Base-by-base conservation (phyloP, 768 basidiomycete species). In the Termitomyces sp. region DNA sequence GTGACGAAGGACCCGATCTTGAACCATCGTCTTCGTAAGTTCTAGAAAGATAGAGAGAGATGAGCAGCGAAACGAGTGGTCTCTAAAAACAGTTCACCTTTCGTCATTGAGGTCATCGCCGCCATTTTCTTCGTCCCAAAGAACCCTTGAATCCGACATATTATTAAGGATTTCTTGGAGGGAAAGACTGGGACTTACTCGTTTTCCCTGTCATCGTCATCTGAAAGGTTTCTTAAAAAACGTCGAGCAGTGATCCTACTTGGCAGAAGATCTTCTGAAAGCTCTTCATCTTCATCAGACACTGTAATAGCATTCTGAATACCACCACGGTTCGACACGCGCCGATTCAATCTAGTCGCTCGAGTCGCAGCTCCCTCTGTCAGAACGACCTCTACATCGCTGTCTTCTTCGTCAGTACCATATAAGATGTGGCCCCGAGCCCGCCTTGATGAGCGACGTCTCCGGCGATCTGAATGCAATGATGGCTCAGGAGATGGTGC, bases 11-110 rank as follows among this genome's bases (percentile, higher is more conserved):
- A 37, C 58, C 58, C 30, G 38, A 45, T 28, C 51, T 59, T 15
- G 58, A 59, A n/a, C 52, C 58, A 34, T 59, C 58, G 21, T 59
- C 52, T 10, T 50, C 58, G 19, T 59, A 59, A 30, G 32, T 19
- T 19, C 55, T 56, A 28, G 7, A 28, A 7, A 28, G 28, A 45
- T 1, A 15, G 5, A n/a, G 9, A 48, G 10, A 10, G 3, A 30
- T 51, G 19, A 51, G 38, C 37, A 2, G 9, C 22, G 2, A 9
- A 26, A 38, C 8, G 4, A 26, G 10, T 22, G 6, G 22, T 4
- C 5, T 6, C 15, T 10, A 6, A 6, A 11, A 10, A 37, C 17
- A 37, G 3, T 5, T 48, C 26, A 38, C 48, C 24, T 38, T 26
- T 38, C 24, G 5, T 50, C 26, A 11, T 38, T 24, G 35, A 24